These are phyloP conservation scores for Lipomyces starkeyi DNA, from an alignment of 805 yeast species.

Conservation along the genomic window DNA sequence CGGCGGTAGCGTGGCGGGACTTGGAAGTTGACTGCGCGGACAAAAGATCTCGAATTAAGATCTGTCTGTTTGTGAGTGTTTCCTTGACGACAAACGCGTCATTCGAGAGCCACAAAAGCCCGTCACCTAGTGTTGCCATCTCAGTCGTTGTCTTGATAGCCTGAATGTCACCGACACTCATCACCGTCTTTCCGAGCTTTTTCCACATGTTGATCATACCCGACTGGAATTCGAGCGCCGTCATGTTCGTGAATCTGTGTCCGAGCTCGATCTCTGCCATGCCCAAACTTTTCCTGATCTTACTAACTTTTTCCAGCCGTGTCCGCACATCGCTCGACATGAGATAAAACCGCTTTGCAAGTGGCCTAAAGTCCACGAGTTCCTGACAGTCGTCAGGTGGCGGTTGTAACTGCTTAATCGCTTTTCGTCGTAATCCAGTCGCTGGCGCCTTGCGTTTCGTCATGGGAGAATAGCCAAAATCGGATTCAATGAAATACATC, in stretches of 20 bases:
- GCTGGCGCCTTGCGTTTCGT: slow-evolving; percentile 70
- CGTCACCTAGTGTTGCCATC: slow-evolving; percentile 78
- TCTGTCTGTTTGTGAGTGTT: slow-evolving; percentile 87
- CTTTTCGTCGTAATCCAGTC: slow-evolving; percentile 84
- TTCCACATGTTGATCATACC: slow-evolving; percentile 83
- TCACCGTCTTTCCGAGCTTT: slow-evolving; percentile 70
- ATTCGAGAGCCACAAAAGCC: slow-evolving; percentile 63
- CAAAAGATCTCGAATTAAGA: slow-evolving; percentile 84
- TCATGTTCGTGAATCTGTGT: slow-evolving; percentile 42
- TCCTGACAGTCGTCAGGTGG: slow-evolving; percentile 88
- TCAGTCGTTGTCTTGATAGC: slow-evolving; percentile 73
- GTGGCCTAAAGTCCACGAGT: slow-evolving; percentile 83
- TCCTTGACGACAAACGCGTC: slow-evolving; percentile 91
- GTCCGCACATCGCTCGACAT: slow-evolving; percentile 56
- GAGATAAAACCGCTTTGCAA: slow-evolving; percentile 76
- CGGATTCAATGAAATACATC: slow-evolving; percentile 80
- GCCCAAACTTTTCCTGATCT: slow-evolving; percentile 55
- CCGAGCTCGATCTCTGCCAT: slow-evolving; percentile 64
- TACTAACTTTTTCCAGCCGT: slow-evolving; percentile 64
- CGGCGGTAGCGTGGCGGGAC: slow-evolving; percentile 71
- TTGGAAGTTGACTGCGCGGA: slow-evolving; percentile 79
- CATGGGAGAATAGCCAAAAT: slow-evolving; percentile 67
- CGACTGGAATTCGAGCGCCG: slow-evolving; percentile 62
- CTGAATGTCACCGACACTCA: slow-evolving; percentile 75
- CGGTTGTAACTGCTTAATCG: slow-evolving; percentile 87